Percentiles rank a stretch among this genome's conserved stretches.
phyloP scores from a whole-genome alignment of 805 yeast species.

The Candida insectorum region DNA sequence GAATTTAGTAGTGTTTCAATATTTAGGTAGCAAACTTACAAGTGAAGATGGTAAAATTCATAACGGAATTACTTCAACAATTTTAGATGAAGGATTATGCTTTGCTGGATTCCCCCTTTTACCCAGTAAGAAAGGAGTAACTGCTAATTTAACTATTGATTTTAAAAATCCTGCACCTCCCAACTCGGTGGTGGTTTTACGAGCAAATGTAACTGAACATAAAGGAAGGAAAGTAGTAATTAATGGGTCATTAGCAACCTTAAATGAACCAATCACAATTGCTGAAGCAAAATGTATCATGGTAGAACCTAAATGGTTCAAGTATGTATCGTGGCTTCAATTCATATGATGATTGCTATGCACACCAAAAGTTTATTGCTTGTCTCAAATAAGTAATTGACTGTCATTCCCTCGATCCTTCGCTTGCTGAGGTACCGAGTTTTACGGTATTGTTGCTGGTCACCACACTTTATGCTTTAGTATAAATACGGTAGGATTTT shows the following conservation, averaged over 20 bases:
- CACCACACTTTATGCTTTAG: no score
- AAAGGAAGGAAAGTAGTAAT: slow-evolving; percentile 84
- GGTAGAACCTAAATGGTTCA: slow-evolving; percentile 89
- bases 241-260: slow-evolving; percentile 58
- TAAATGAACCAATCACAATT: slow-evolving; percentile 35
- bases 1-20: slow-evolving; percentile 62
- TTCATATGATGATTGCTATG: slow-evolving; percentile 3
- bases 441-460: no score
- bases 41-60: slow-evolving; percentile 76
- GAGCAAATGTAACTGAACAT: slow-evolving; percentile 59
- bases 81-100: slow-evolving; percentile 83
- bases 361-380: no score
- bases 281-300: slow-evolving; percentile 69
- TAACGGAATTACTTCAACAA: slow-evolving; percentile 74
- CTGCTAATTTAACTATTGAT: slow-evolving; percentile 69
- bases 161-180: slow-evolving; percentile 65
- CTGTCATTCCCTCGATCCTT: no score
- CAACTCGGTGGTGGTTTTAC: slow-evolving; percentile 59
- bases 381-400: no score
- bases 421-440: no score
- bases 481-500: no score
- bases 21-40: slow-evolving; percentile 62
- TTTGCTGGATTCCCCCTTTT: slow-evolving; percentile 78
- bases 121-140: slow-evolving; percentile 84
- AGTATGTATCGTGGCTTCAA: slow-evolving; percentile 49